Conservation (phyloP, 192 early-diverging fungal genomes). For the Coemansia sp. region DNA sequence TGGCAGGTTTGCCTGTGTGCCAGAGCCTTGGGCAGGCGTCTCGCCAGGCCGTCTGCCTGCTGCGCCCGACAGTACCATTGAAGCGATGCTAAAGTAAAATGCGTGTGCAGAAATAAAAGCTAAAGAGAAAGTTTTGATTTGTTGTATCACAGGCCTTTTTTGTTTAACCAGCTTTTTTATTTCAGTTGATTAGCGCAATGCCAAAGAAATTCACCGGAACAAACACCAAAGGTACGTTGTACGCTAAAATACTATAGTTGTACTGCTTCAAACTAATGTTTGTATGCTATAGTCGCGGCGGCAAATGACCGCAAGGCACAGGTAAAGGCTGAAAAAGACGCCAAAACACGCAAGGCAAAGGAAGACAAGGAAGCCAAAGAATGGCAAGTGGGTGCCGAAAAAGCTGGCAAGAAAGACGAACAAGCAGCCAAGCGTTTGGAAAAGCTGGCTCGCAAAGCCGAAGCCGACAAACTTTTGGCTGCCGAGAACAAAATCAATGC, state of each 20-base stretch:
- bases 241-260: too few species aligned
- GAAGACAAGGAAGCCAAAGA: constrained; percentile 62
- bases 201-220: constrained; percentile 59
- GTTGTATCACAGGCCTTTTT: too few species aligned
- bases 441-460: constrained; percentile 58
- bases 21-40: constrained; percentile 5
- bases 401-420: constrained; percentile 62
- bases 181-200: constrained; percentile 28
- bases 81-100: too few species aligned
- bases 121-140: not conserved
- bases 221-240: constrained; percentile 54
- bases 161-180: not conserved
- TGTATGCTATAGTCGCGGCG: constrained; percentile 51
- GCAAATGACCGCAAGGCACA: constrained; percentile 77
- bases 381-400: constrained; percentile 72
- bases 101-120: not conserved
- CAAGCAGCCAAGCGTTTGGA: constrained; percentile 59
- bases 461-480: constrained; percentile 60
- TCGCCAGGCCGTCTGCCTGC: constrained; percentile 9
- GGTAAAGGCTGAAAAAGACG: constrained; percentile 63
- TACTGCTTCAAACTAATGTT: not conserved
- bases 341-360: constrained; percentile 49
- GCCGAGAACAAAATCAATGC: constrained; percentile 60
- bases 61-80: constrained; percentile 20
- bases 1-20: constrained; percentile 16